Evolutionary conservation across 371 early-diverging fungal genomes (phyloP).

Genomic region (Mucor mucedo): DNA sequence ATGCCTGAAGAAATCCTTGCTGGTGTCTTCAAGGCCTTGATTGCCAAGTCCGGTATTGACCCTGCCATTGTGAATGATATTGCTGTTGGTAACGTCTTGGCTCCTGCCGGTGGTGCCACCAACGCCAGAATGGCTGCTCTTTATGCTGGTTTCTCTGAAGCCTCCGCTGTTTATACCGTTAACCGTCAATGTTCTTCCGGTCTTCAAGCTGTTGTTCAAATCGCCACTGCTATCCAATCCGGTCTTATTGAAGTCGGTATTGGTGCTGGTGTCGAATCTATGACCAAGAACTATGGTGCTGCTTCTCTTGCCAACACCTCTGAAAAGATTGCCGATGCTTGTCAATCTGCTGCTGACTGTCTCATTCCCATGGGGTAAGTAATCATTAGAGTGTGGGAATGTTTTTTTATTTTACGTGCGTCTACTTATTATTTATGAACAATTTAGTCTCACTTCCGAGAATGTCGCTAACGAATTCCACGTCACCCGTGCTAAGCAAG

Average conservation of each 20-base stretch:
- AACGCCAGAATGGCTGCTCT: conserved; percentile 83
- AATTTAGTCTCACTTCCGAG: conserved; percentile 86
- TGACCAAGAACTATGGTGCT: conserved; percentile 93
- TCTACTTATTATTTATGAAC: neutral
- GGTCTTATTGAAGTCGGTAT: conserved; percentile 96
- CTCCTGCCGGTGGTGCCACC: conserved; percentile 94
- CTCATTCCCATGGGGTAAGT: conserved; percentile 84
- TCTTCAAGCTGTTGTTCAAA: conserved; percentile 91
- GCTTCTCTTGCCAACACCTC: conserved; percentile 75
- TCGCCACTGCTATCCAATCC: conserved; percentile 89
- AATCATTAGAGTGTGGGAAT: conserved; percentile 1
- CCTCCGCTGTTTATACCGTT: conserved; percentile 83
- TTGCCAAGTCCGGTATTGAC: conserved; percentile 85
- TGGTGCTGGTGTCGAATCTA: conserved; percentile 98
- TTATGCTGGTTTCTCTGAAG: conserved; percentile 92
- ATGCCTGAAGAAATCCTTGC: conserved; percentile 88
- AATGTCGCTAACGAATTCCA: conserved; percentile 91
- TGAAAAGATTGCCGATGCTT: conserved; percentile 72
- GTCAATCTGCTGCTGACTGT: conserved; percentile 81
- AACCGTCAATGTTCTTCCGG: conserved; percentile 98
- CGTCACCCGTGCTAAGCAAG: conserved; percentile 86
- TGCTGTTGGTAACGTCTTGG: conserved; percentile 93
- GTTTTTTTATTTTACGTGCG: neutral
- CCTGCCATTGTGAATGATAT: conserved; percentile 93
- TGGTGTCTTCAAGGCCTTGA: conserved; percentile 80